Evolutionary conservation across 2,329 filamentous ascomycete species (phyloP).

Genomic region (Xylaria sp.): DNA sequence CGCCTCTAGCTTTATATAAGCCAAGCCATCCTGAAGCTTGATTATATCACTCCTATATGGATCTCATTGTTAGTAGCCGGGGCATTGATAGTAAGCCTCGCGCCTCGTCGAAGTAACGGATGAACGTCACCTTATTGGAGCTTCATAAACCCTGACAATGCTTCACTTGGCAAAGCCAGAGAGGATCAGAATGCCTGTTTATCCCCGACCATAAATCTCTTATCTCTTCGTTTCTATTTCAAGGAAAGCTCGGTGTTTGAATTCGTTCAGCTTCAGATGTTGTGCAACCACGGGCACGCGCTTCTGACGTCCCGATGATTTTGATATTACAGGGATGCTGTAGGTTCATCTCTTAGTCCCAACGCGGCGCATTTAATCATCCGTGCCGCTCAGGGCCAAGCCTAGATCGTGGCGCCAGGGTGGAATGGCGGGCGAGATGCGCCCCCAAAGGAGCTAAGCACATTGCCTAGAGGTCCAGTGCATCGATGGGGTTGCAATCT

Average conservation of each 20-base stretch:
- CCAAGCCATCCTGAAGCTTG: not conserved
- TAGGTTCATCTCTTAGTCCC: not conserved
- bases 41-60: not conserved
- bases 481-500: not conserved
- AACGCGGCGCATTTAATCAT: not conserved
- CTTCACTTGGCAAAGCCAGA: not conserved
- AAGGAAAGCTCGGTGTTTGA: not conserved
- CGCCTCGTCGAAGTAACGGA: not conserved
- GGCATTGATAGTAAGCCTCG: not conserved
- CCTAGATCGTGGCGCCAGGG: not conserved
- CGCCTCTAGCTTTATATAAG: conserved; percentile 1
- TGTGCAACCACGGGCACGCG: not conserved
- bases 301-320: too few relatives aligned
- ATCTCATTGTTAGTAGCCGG: not conserved
- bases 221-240: not conserved
- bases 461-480: not conserved
- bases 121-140: not conserved
- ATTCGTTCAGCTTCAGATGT: not conserved
- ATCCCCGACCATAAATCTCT: not conserved
- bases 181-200: not conserved
- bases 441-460: not conserved
- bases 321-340: not conserved
- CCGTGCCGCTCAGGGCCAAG: not conserved
- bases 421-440: not conserved
- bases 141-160: not conserved